Evolutionary conservation across 305 asterid genomes (phyloP).

Genomic region (Fraxinus angustifolia): DNA sequence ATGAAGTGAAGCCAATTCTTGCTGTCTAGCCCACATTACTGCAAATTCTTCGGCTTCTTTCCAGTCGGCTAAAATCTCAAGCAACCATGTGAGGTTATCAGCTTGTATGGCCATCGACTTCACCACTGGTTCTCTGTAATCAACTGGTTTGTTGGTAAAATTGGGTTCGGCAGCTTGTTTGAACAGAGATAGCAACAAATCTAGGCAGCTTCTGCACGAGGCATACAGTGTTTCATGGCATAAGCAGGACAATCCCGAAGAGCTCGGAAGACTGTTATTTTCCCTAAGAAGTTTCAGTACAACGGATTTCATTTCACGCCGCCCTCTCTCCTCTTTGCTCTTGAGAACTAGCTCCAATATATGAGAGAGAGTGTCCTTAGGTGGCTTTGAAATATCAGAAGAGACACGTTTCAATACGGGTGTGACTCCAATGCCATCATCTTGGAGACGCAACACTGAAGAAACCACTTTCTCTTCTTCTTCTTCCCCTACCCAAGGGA

Average conservation of each 20-base stretch:
- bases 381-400: constrained; percentile 46
- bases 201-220: constrained; percentile 61
- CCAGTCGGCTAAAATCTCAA: constrained; percentile 64
- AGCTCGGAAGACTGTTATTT: constrained; percentile 47
- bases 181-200: constrained; percentile 49
- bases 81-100: constrained; percentile 79
- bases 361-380: constrained; percentile 65
- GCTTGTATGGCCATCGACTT: constrained; percentile 56
- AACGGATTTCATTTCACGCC: constrained; percentile 80
- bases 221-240: constrained; percentile 53
- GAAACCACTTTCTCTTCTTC: constrained; percentile 88
- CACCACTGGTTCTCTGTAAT: constrained; percentile 36
- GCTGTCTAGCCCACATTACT: constrained; percentile 59
- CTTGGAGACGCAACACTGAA: constrained; percentile 52
- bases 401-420: constrained; percentile 85
- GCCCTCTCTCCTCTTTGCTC: constrained; percentile 80
- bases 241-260: constrained; percentile 48
- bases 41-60: constrained; percentile 80
- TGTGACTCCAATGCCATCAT: constrained; percentile 59
- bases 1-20: constrained; percentile 65
- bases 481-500: constrained; percentile 96
- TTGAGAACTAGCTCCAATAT: constrained; percentile 68
- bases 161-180: constrained; percentile 59
- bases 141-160: constrained; percentile 19
- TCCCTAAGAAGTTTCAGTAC: constrained; percentile 82